Percentiles rank a stretch among this genome's conserved stretches.
Conservation (phyloP, 2,329 filamentous ascomycete genomes). For the Sclerotinia glacialis region DNA sequence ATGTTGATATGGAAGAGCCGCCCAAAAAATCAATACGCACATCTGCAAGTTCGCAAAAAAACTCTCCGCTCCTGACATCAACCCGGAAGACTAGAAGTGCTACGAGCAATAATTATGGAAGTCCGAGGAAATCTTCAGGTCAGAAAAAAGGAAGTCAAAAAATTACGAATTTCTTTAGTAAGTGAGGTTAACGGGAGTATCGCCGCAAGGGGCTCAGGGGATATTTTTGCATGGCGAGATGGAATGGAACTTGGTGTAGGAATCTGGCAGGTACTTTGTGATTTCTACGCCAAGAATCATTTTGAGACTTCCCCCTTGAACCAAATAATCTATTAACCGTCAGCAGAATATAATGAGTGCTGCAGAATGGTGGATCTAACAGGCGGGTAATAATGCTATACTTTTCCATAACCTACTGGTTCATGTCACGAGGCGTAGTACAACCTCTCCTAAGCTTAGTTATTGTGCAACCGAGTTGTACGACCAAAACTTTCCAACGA, state of each 20-base stretch:
- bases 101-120: conserved; percentile 37
- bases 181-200: conserved; percentile 23
- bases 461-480: not conserved
- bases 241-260: not conserved
- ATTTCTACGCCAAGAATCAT: not conserved
- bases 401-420: not conserved
- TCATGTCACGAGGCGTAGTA: not conserved
- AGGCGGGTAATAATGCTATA: conserved; percentile 2
- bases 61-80: conserved; percentile 25
- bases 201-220: not conserved
- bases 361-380: not conserved
- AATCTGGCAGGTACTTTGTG: not conserved
- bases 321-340: not conserved
- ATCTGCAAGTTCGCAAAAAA: conserved; percentile 28
- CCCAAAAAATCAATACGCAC: conserved; percentile 33
- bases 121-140: conserved; percentile 28
- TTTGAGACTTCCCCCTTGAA: not conserved
- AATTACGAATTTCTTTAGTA: conserved; percentile 55
- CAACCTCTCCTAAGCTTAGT: not conserved
- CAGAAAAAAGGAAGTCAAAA: conserved; percentile 40
- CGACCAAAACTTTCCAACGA: not conserved
- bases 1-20: conserved; percentile 31
- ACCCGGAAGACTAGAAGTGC: conserved; percentile 36
- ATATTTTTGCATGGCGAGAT: not conserved
- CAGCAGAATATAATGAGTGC: not conserved